Conservation (phyloP, 2,329 filamentous ascomycete species). For the Aspergillus sergii region DNA sequence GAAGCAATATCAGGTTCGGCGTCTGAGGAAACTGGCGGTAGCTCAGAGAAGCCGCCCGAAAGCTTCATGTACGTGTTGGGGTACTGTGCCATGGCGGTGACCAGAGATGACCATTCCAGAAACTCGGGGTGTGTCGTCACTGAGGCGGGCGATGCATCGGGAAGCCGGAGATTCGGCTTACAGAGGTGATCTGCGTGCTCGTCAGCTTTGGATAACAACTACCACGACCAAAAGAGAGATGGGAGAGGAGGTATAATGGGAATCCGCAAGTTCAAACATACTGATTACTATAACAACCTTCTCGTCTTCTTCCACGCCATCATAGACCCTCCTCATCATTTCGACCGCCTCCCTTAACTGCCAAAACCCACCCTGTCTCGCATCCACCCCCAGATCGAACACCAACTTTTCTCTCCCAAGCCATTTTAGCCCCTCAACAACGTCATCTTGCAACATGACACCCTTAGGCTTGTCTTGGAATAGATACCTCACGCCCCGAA, state of each 20-base stretch:
- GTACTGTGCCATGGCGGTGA: constrained; percentile 68
- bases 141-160: constrained; percentile 50
- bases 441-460: constrained; percentile 63
- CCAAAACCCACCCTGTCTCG: constrained; percentile 71
- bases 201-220: constrained; percentile 12
- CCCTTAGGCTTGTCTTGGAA: constrained; percentile 74
- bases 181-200: constrained; percentile 73
- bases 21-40: constrained; percentile 53
- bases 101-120: constrained; percentile 68
- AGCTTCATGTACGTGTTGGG: constrained; percentile 82
- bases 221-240: constrained; percentile 1
- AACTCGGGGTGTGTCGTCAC: constrained; percentile 56
- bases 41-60: constrained; percentile 82
- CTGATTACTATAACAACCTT: constrained; percentile 70
- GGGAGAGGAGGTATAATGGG: background rate
- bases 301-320: constrained; percentile 52
- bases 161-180: constrained; percentile 75
- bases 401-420: constrained; percentile 65
- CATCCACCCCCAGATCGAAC: constrained; percentile 86
- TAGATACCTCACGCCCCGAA: constrained; percentile 81
- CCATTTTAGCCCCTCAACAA: constrained; percentile 67
- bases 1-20: constrained; percentile 21
- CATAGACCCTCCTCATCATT: constrained; percentile 70
- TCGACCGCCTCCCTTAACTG: constrained; percentile 72
- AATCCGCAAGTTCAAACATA: constrained; percentile 3